These are phyloP conservation scores for Hypoxylon sp. DNA, from an alignment of 2,329 filamentous ascomycete species.

Conservation along the genomic window DNA sequence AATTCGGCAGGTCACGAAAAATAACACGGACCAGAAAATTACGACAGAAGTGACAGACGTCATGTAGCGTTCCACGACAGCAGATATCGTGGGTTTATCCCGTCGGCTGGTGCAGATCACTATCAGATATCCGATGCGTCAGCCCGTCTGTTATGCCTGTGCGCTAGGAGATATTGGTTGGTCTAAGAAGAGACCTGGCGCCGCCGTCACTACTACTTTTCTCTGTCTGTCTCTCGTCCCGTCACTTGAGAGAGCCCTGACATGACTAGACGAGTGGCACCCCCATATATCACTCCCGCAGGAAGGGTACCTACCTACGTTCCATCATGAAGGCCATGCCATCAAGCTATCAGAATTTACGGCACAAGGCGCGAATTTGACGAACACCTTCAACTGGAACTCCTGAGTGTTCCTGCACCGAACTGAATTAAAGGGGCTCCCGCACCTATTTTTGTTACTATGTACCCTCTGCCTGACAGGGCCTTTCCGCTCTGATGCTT, in stretches of 20 bases:
- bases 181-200: too few relatives aligned
- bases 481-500: constrained; percentile 6
- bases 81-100: constrained; percentile 25
- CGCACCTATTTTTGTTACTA: constrained; percentile 25
- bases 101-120: constrained; percentile 8
- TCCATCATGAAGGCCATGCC: constrained; percentile 2
- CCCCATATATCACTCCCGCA: not conserved
- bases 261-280: too few relatives aligned
- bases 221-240: too few relatives aligned
- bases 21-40: not conserved
- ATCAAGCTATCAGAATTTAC: not conserved
- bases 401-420: not conserved
- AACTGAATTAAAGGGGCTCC: constrained; percentile 22
- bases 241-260: too few relatives aligned
- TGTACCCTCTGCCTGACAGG: constrained; percentile 1
- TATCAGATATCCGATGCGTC: too few relatives aligned
- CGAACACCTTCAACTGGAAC: not conserved
- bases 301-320: constrained; percentile 1
- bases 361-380: too few relatives aligned
- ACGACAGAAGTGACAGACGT: constrained; percentile 21
- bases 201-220: constrained; percentile 2
- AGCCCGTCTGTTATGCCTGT: constrained; percentile 2
- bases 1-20: constrained; percentile 7
- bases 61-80: constrained; percentile 24
- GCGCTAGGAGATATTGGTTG: constrained; percentile 3